A percentile compares a stretch with the other conserved stretches of the same genome.
These are phyloP conservation scores for Bipolaris victoriae DNA, from an alignment of 2,329 filamentous ascomycete genomes.

Conservation along the genomic window DNA sequence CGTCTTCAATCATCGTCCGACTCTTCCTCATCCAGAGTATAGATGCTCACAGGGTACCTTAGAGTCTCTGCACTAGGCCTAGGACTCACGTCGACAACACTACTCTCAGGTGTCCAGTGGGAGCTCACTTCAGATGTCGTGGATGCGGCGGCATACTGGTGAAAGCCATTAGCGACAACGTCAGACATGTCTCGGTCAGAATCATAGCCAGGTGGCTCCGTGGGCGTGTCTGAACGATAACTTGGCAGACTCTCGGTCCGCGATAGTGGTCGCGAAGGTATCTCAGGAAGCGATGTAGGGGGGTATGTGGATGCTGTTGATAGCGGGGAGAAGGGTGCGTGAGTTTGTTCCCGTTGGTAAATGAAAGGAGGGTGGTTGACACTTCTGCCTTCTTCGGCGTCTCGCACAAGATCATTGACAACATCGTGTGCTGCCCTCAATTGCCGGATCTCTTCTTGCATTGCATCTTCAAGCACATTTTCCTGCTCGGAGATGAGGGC, in stretches of 20 bases:
- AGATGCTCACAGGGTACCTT: slow-evolving; percentile 32
- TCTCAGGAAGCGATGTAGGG: slow-evolving; percentile 36
- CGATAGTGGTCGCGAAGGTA: slow-evolving; percentile 44
- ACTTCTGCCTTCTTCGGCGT: slow-evolving; percentile 47
- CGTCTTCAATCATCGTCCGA: slow-evolving; percentile 21
- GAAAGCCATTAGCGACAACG: slow-evolving; percentile 52
- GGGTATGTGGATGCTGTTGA: slow-evolving; percentile 42
- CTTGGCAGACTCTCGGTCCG: slow-evolving; percentile 53
- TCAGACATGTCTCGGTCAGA: slow-evolving; percentile 48
- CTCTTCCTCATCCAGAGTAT: slow-evolving; percentile 32
- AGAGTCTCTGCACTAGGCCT: slow-evolving; percentile 48
- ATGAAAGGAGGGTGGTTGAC: slow-evolving; percentile 14
- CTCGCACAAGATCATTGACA: slow-evolving; percentile 56
- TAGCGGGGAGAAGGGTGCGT: slow-evolving; percentile 32
- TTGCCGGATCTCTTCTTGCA: slow-evolving; percentile 56
- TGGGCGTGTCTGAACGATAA: slow-evolving; percentile 50
- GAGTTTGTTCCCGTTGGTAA: slow-evolving; percentile 25
- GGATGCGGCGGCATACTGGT: slow-evolving; percentile 43
- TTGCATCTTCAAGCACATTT: slow-evolving; percentile 52
- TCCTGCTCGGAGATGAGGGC: slow-evolving; percentile 56
- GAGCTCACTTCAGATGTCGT: slow-evolving; percentile 29
- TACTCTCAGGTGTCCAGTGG: slow-evolving; percentile 48
- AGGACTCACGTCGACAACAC: slow-evolving; percentile 48
- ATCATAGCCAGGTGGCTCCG: slow-evolving; percentile 52
- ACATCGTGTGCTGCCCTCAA: slow-evolving; percentile 60